These are phyloP conservation scores for Isatis lusitanica DNA, from an alignment of 441 rosid genomes.

Conservation along the genomic window DNA sequence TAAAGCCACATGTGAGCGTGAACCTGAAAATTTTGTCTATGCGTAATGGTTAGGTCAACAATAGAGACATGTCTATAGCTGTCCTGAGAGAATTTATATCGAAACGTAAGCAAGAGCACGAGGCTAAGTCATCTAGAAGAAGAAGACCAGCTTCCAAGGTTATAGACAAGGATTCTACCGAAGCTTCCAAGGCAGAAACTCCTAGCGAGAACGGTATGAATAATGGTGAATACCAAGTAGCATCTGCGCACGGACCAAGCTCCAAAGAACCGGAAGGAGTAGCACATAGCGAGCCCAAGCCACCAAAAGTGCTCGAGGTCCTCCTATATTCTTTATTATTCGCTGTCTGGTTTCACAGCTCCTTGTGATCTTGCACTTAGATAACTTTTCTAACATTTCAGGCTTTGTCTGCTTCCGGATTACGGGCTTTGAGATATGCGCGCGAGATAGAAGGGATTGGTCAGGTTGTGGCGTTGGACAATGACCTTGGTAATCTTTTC, in stretches of 20 bases:
- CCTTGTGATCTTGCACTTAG: not conserved
- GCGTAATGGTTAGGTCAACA: conserved; percentile 64
- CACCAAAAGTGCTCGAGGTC: conserved; percentile 93
- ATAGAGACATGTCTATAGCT: conserved; percentile 91
- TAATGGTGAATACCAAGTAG: conserved; percentile 42
- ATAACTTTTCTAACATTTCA: conserved; percentile 29
- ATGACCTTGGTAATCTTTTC: conserved; percentile 66
- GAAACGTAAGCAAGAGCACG: conserved; percentile 78
- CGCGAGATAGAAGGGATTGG: conserved; percentile 89
- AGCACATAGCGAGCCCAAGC: conserved; percentile 51
- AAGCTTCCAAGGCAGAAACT: conserved; percentile 40
- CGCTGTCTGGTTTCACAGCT: not conserved
- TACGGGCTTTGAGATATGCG: conserved; percentile 92
- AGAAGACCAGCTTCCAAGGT: conserved; percentile 47
- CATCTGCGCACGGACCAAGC: conserved; percentile 45
- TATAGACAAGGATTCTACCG: conserved; percentile 44
- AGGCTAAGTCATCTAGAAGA: conserved; percentile 56
- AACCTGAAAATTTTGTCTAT: too few species aligned
- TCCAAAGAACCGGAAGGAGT: conserved; percentile 39
- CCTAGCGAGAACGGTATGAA: conserved; percentile 31
- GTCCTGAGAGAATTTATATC: conserved; percentile 76
- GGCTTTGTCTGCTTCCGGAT: conserved; percentile 97
- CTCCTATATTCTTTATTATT: conserved; percentile 16
- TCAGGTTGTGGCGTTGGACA: conserved; percentile 93
- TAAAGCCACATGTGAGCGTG: not conserved